Evolutionary conservation across 163 green algal species (phyloP).

Genomic region (Scenedesmus sp.): DNA sequence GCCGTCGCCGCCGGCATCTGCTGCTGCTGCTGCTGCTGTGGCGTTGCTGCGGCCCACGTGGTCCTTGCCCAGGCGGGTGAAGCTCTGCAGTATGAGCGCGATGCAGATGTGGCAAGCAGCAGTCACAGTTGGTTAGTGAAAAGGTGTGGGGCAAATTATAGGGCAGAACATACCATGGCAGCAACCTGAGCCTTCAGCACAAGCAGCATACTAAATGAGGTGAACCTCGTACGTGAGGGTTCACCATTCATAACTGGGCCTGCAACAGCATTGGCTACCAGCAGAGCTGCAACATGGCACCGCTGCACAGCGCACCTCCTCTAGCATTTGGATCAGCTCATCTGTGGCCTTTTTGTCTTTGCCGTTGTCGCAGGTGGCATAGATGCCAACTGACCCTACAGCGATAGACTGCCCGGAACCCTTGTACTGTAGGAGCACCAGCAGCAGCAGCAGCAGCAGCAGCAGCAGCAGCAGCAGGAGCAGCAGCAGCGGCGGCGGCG

Average conservation of each 20-base stretch:
- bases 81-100: neutral
- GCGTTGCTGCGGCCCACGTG: neutral
- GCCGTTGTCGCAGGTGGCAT: conserved; percentile 73
- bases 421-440: neutral
- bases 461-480: neutral
- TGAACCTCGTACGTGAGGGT: neutral
- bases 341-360: conserved; percentile 67
- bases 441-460: neutral
- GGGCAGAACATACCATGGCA: neutral
- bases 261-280: neutral
- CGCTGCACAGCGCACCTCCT: conserved; percentile 61
- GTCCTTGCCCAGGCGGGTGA: conserved; percentile 39
- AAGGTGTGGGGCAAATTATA: neutral
- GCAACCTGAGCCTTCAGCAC: neutral
- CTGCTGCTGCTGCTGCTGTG: conserved; percentile 9
- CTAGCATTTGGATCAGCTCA: conserved; percentile 72
- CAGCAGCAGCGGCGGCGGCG: neutral
- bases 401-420: conserved; percentile 62
- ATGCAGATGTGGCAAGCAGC: neutral
- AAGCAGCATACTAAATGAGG: neutral
- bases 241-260: neutral
- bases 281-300: neutral
- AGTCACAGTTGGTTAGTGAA: neutral
- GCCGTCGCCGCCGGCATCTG: conserved; percentile 4
- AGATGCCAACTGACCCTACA: conserved; percentile 60